Base-by-base conservation (phyloP, 306 rosid species). In the Vigna hirtella region DNA sequence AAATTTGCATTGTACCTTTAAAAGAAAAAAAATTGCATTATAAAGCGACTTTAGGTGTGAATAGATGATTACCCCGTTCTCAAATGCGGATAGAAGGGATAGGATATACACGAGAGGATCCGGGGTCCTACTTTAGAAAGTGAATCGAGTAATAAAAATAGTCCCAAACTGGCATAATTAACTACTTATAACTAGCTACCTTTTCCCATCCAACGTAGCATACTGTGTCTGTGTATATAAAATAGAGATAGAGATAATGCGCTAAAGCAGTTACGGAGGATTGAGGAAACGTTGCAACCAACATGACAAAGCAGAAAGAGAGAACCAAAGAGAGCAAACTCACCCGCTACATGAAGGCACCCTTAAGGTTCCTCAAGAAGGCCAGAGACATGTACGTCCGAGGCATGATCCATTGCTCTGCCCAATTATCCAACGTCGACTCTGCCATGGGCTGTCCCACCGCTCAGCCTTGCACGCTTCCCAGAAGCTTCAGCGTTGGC, bases 321-420 rank as follows among this genome's bases (percentile, higher is more conserved):
- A 72, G 65, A 77, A 64, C 40, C 55, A 86, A 61, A 49, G 83
- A 56, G 20, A 82, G 84, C 69, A 78, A 34, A 24, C 7, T 85
- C 7, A 4, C 8, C 0, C 57, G 47, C 77, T 77, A 72, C 83
- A 61, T 89, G 67, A 89, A 86, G 80, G 81, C 83, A 14, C 86
- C 93, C 3, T 7, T 83, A 1, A 85, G 88, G 79, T 48, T 86
- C 15, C 59, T 90, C 26, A 20, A 26, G 16, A 89, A 82, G 65
- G 55, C 79, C 7, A 87, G 87, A 45, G 87, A 93, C 85, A 74
- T 85, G 14, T 93, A 93, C 77, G 32, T 90, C 1, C 45, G n/a
- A 12, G 77, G 93, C 82, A 81, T 93, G 78, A 76, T 71, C 4
- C 22, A 83, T 2, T 86, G 83, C 51, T 85, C 91, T 0, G 50